A percentile compares a stretch with the other conserved stretches of the same genome.
These are phyloP conservation scores for Chlorella sp. DNA, from an alignment of 139 green algal species.

Conservation along the genomic window DNA sequence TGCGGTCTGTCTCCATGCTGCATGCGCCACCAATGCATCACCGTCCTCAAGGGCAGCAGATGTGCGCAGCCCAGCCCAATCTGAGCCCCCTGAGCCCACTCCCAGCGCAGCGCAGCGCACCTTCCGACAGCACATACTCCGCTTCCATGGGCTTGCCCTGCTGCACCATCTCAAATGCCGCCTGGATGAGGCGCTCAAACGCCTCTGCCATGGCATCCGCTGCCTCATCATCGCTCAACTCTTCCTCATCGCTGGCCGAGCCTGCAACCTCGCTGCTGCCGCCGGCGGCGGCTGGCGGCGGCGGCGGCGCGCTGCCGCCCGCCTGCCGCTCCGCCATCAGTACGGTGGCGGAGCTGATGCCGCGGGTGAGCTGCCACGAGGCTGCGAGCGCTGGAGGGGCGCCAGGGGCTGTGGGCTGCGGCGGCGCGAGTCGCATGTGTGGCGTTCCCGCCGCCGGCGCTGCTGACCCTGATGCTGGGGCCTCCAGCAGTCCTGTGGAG, in stretches of 20 bases:
- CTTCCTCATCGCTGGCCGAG: slow-evolving; percentile 5
- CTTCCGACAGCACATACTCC: slow-evolving; percentile 31
- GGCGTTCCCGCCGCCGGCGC: not conserved
- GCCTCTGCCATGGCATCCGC: slow-evolving; percentile 12
- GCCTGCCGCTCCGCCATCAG: not conserved
- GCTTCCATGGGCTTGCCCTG: slow-evolving; percentile 39
- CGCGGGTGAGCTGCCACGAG: not conserved
- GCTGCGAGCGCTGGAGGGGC: not conserved
- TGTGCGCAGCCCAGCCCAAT: no score
- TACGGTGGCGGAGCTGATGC: not conserved
- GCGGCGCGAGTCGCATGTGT: not conserved
- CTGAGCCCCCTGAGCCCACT: no score
- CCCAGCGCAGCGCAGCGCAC: not conserved
- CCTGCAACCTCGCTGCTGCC: not conserved
- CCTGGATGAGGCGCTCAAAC: slow-evolving; percentile 34
- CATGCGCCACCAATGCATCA: no score
- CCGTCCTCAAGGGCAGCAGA: no score
- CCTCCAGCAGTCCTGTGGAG: not conserved
- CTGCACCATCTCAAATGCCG: slow-evolving; percentile 31
- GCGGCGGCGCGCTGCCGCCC: not conserved
- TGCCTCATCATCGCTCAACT: not conserved
- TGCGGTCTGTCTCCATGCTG: no score
- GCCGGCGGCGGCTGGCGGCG: not conserved
- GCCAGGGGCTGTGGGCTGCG: not conserved
- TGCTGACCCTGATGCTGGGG: not conserved